Base-by-base conservation (phyloP, 106 monocot species). In the Alisma plantagoaquatica region DNA sequence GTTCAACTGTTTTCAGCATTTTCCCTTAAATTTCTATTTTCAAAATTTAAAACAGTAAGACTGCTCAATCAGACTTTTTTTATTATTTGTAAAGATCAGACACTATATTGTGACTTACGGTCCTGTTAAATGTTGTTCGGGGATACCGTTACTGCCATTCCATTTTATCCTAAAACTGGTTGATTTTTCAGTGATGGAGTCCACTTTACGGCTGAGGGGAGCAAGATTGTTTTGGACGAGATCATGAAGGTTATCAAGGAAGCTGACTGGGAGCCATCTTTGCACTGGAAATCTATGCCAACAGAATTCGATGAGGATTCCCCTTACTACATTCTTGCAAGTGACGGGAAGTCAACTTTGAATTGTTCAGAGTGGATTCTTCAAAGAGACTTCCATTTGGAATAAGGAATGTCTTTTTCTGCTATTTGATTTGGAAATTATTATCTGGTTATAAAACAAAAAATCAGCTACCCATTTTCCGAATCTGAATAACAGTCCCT, bases 251-350 rank as follows among this genome's bases (percentile, higher is more conserved):
- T 73, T 33, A 48, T 88, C 25, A 82, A 70, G 51, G 78, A 73
- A 48, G 75, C 78, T 1, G 72, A n/a, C n/a, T n/a, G n/a, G n/a
- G n/a, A n/a, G n/a, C n/a, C n/a, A n/a, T n/a, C n/a, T n/a, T n/a
- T n/a, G 5, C 65, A 75, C 58, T 82, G 82, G 82, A 82, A 82
- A 56, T 69, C 71, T 0, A 7, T 82, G 75, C 82, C 78, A 24
- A 75, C 82, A 4, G 87, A 88, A 63, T 83, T 88, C 26, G 69
- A 33, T 1, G 82, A 88, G 30, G 75, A 82, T 58, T 82, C 87
- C 7, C 49, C 78, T 26, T 70, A 61, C 51, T 71, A 87, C 59
- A 56, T 87, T 2, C 70, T 87, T 25, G 43, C 68, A 3, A 27
- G 68, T 51, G 74, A 81, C 55, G 81, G 77, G 48, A 55, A 10